Percentiles rank a stretch among this genome's conserved stretches.
Evolutionary conservation across 2,329 filamentous ascomycete genomes (phyloP).

Genomic region (Lasiodiplodia sp.): DNA sequence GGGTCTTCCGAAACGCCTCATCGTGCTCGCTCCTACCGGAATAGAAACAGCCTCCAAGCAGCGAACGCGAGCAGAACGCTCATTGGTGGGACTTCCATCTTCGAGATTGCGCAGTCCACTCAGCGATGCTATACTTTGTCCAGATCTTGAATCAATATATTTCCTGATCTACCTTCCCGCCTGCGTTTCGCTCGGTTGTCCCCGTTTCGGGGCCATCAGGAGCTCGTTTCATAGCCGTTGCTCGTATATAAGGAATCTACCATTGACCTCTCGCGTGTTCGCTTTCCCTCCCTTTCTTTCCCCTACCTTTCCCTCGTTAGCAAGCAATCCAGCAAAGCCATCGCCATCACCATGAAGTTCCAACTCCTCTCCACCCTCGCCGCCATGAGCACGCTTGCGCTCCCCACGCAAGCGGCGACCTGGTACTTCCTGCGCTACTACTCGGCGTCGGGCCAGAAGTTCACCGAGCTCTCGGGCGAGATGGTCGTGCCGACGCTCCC

Average conservation of each 20-base stretch:
- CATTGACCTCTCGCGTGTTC: background rate
- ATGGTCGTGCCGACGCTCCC: conserved; percentile 33
- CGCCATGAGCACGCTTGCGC: conserved; percentile 4
- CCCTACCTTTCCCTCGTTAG: conserved; percentile 19
- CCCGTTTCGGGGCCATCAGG: background rate
- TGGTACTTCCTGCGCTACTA: conserved; percentile 36
- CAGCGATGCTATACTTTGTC: background rate
- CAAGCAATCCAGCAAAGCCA: conserved; percentile 3
- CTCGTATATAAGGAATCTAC: background rate
- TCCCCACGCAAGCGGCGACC: conserved; percentile 28
- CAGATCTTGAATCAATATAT: background rate
- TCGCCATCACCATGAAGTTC: conserved; percentile 6
- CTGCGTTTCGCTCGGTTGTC: conserved; percentile 19
- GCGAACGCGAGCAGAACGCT: background rate
- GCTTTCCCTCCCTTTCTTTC: conserved; percentile 2
- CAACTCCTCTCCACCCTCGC: conserved; percentile 16
- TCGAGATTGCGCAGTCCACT: conserved; percentile 13
- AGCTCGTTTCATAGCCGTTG: background rate
- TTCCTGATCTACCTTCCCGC: background rate
- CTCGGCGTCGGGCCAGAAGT: conserved; percentile 31
- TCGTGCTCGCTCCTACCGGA: background rate
- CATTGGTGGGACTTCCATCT: conserved; percentile 15
- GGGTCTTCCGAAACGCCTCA: background rate
- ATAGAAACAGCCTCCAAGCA: background rate
- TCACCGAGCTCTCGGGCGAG: conserved; percentile 34